phyloP scores from a whole-genome alignment of 2,329 filamentous ascomycete species.

The Ophiosphaerella herpotricha region DNA sequence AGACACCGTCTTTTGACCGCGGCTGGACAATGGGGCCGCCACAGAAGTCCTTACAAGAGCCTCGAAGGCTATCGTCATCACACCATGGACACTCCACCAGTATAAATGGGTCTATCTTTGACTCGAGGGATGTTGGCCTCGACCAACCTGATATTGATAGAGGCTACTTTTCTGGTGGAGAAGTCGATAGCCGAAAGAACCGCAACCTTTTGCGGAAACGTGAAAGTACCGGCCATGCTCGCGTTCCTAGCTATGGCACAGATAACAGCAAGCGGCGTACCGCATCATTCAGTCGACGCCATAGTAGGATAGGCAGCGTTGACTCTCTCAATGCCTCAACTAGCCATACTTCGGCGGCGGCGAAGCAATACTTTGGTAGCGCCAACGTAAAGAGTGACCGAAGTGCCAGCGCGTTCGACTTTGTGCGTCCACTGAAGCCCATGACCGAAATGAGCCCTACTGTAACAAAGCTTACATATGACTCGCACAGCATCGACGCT shows the following conservation, averaged over 20 bases:
- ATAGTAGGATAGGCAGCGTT: conserved; percentile 78
- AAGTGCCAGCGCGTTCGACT: conserved; percentile 56
- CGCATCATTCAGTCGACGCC: conserved; percentile 63
- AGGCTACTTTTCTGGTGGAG: conserved; percentile 91
- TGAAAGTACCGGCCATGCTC: conserved; percentile 65
- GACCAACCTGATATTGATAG: conserved; percentile 69
- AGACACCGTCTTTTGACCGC: conserved; percentile 63
- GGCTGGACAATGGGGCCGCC: conserved; percentile 60
- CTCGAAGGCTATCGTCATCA: conserved; percentile 39
- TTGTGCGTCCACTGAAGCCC: conserved; percentile 46
- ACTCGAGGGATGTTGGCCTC: conserved; percentile 34
- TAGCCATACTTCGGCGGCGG: conserved; percentile 58
- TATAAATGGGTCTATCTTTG: conserved; percentile 33
- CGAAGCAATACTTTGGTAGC: conserved; percentile 71
- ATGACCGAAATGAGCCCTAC: conserved; percentile 55
- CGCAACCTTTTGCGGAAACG: conserved; percentile 79
- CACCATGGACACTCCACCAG: conserved; percentile 39
- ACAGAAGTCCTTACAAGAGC: conserved; percentile 34
- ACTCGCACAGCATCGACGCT: conserved; percentile 52
- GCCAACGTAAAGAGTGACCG: conserved; percentile 37
- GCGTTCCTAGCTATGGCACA: conserved; percentile 75
- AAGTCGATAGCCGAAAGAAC: conserved; percentile 71
- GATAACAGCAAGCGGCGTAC: conserved; percentile 57
- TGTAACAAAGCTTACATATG: conserved; percentile 62
- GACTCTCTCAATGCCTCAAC: conserved; percentile 70